Percentiles rank a stretch among this genome's conserved stretches.
These are phyloP conservation scores for Calonectria fujianensis DNA, from an alignment of 2,329 filamentous ascomycete genomes.

Conservation along the genomic window DNA sequence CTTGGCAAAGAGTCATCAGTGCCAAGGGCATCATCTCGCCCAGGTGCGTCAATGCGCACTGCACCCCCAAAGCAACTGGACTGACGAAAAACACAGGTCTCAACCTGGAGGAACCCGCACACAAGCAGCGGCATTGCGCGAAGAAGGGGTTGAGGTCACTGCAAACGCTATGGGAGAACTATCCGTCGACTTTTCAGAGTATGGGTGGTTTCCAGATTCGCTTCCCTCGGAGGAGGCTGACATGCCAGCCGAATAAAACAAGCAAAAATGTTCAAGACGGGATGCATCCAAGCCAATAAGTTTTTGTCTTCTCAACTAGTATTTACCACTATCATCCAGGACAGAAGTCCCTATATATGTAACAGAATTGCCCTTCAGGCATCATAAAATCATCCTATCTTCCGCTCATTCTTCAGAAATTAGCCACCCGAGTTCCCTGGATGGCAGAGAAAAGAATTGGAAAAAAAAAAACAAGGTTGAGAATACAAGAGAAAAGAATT, in stretches of 20 bases:
- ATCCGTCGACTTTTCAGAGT: conserved; percentile 69
- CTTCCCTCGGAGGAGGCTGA: conserved; percentile 68
- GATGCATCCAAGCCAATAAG: not conserved
- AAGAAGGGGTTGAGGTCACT: conserved; percentile 72
- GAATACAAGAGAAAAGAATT: conserved; percentile 46
- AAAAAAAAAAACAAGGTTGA: conserved; percentile 46
- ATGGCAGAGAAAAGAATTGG: conserved; percentile 34
- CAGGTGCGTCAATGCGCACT: conserved; percentile 70
- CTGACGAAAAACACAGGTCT: conserved; percentile 61
- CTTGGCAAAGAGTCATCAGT: conserved; percentile 96
- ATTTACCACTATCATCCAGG: conserved; percentile 55
- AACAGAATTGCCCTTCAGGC: conserved; percentile 49
- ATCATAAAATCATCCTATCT: conserved; percentile 55
- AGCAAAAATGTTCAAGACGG: not conserved
- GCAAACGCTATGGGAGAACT: conserved; percentile 70
- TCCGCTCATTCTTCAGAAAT: conserved; percentile 52
- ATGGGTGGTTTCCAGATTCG: conserved; percentile 73
- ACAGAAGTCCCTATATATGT: conserved; percentile 49
- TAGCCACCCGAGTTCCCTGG: conserved; percentile 39
- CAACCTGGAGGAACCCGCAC: conserved; percentile 68
- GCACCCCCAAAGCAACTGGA: not conserved
- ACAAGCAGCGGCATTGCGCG: conserved; percentile 70
- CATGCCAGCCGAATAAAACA: not conserved
- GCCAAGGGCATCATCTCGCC: conserved; percentile 90
- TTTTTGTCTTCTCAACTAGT: conserved; percentile 49